phyloP scores from a whole-genome alignment of 1,139 yeast species.

The Magnusiomyces clavatus region DNA sequence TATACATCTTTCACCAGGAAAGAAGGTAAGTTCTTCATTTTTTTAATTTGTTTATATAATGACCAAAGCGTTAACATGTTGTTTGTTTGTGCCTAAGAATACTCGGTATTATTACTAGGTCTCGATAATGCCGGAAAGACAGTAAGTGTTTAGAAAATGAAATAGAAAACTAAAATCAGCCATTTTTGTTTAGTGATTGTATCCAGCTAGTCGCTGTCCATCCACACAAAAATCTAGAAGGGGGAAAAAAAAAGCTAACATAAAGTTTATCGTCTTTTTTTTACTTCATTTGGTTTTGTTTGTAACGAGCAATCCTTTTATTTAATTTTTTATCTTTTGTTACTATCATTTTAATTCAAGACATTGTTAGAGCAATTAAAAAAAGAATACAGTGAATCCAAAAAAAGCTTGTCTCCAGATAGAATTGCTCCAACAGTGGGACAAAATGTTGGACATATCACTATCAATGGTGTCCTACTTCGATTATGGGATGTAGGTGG shows the following conservation, averaged over 20 bases:
- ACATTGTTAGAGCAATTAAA: slow-evolving; percentile 63
- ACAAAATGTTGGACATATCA: slow-evolving; percentile 56
- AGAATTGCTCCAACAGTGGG: slow-evolving; percentile 66
- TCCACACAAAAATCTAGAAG: too few species aligned
- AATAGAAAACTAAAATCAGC: too few species aligned
- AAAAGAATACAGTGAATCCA: slow-evolving; percentile 38
- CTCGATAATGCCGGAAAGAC: slow-evolving; percentile 96
- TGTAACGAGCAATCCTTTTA: not conserved
- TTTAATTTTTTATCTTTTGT: too few species aligned
- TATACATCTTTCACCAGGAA: slow-evolving; percentile 49
- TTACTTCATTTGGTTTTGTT: not conserved
- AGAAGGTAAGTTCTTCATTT: slow-evolving; percentile 37
- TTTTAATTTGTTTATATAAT: not conserved
- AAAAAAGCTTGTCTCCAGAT: slow-evolving; percentile 38
- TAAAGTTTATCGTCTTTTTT: not conserved
- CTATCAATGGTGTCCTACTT: slow-evolving; percentile 47
- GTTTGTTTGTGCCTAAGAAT: slow-evolving; percentile 34
- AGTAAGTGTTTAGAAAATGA: slow-evolving; percentile 20
- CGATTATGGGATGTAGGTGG: slow-evolving; percentile 98
- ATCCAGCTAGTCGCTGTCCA: too few species aligned
- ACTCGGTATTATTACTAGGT: slow-evolving; percentile 74
- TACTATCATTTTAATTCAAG: slow-evolving; percentile 7
- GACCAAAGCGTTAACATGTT: not conserved
- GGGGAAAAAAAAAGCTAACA: not conserved
- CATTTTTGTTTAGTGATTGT: too few species aligned